Percentiles rank a stretch among this genome's conserved stretches.
Evolutionary conservation across 1,284 basidiomycete genomes (phyloP).

Genomic region (Trichosporon sp.): DNA sequence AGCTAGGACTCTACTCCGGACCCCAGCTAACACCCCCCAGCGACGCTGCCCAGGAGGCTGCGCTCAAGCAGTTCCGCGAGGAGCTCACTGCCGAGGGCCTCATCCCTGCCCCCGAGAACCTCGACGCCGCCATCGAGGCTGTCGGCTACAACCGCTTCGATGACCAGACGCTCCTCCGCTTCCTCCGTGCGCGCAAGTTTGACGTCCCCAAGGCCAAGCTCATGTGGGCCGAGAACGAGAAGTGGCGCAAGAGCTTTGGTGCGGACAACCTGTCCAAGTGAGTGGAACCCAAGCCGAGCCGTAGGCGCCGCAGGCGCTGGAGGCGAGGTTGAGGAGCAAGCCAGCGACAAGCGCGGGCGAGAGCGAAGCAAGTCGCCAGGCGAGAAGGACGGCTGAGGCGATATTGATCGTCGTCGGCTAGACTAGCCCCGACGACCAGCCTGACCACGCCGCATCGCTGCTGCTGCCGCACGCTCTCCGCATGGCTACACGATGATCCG

Average conservation of each 20-base stretch:
- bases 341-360: no score
- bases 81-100: constrained; percentile 52
- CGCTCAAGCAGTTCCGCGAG: constrained; percentile 66
- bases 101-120: constrained; percentile 38
- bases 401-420: no score
- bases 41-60: constrained; percentile 59
- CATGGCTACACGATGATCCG: no score
- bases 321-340: no score
- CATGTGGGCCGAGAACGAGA: constrained; percentile 77
- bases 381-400: no score
- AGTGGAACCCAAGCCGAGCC: no score
- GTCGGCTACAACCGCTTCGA: constrained; percentile 63
- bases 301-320: no score
- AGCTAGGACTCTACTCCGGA: not conserved
- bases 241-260: constrained; percentile 85
- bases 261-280: constrained; percentile 82
- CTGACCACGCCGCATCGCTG: no score
- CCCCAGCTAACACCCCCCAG: constrained; percentile 4
- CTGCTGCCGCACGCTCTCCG: not conserved
- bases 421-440: no score
- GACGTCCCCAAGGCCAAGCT: constrained; percentile 72
- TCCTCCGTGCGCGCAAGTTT: constrained; percentile 89
- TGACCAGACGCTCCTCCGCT: constrained; percentile 74
- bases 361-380: no score
- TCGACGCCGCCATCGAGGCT: constrained; percentile 32